Conservation (phyloP, 2,329 filamentous ascomycete genomes). For the Penicillium sp. region DNA sequence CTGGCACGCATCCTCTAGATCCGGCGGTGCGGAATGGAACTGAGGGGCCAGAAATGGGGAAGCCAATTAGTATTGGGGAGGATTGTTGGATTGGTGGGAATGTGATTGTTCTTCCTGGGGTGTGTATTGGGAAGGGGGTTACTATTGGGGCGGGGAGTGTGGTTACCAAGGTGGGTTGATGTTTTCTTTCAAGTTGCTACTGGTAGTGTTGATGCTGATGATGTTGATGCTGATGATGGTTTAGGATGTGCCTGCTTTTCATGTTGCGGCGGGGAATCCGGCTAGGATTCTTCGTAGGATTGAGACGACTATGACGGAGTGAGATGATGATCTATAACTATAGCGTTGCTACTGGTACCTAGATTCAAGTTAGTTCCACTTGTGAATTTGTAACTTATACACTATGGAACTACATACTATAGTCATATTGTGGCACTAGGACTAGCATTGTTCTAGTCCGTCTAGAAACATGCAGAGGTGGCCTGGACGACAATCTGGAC, state of each 20-base stretch:
- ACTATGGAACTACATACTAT: too few relatives aligned
- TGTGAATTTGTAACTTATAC: too few relatives aligned
- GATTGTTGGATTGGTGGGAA: constrained; percentile 82
- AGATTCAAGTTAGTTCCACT: too few relatives aligned
- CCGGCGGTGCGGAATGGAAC: constrained; percentile 74
- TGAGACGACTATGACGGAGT: constrained; percentile 36
- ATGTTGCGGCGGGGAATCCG: constrained; percentile 48
- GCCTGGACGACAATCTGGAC: too few relatives aligned
- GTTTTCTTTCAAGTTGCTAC: background rate
- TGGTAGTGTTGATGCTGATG: background rate
- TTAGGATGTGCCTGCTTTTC: constrained; percentile 48
- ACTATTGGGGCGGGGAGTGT: constrained; percentile 82
- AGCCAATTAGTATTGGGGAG: constrained; percentile 74
- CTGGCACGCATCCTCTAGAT: constrained; percentile 77
- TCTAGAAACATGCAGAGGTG: too few relatives aligned
- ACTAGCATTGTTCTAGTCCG: too few relatives aligned
- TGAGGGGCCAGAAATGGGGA: constrained; percentile 74
- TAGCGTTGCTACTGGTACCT: too few relatives aligned
- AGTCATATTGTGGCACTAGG: too few relatives aligned
- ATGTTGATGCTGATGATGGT: constrained; percentile 33
- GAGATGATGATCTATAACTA: too few relatives aligned
- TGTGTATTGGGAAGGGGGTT: constrained; percentile 74
- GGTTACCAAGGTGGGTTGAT: constrained; percentile 67
- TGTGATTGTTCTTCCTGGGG: constrained; percentile 72
- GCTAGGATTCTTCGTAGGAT: constrained; percentile 45